Evolutionary conservation across 2,329 filamentous ascomycete genomes (phyloP), one percentile per base, ranked within the genome.

Genomic region (Coleophoma crateriformis): DNA sequence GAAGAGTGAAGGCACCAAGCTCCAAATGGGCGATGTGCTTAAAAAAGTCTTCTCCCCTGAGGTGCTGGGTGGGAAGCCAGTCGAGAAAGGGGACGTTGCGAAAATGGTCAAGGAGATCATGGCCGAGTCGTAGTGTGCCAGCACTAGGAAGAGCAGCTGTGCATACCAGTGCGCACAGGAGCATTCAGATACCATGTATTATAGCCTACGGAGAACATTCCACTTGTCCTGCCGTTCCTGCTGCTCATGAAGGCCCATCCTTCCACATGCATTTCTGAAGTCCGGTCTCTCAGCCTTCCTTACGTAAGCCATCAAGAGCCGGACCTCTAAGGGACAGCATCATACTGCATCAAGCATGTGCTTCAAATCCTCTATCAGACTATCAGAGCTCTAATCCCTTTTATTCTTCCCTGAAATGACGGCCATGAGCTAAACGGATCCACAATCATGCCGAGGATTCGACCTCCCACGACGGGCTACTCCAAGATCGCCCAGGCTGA

Each of bases 401-500:
- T 13, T 17, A 14, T 38, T 43, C 22, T 43, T 43, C 40, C 35
- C 35, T 12, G 11, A 38, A 7, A 47, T 47, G 20, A 10, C 15
- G 15, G 22, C 35, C 17, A 50, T 35, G 33, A 46, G 48, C 15
- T 50, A 41, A 45, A 17, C 3, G 11, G n/a, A 27, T 35, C 17
- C 33, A 39, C 17, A 45, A 52, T 39, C 15, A 65, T 65, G 63
- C 61, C 58, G 38, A 61, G 56, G 54, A 58, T 56, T 48, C 54
- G 64, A 52, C 87, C 85, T 54, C 77, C 85, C 51, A 88, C 85
- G 40, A 91, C 88, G 56, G 88, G 88, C 68, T 94, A 94, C 71
- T 88, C 90, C 68, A 87, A 87, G 64, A 83, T 94, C 51, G 85
- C 88, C 55, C 88, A 94, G 70, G 88, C 87, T 58, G 88, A 91